Percentiles rank a stretch among this genome's conserved stretches.
phyloP scores from a whole-genome alignment of 1,139 yeast species.

The Suhomyces wounanorum region DNA sequence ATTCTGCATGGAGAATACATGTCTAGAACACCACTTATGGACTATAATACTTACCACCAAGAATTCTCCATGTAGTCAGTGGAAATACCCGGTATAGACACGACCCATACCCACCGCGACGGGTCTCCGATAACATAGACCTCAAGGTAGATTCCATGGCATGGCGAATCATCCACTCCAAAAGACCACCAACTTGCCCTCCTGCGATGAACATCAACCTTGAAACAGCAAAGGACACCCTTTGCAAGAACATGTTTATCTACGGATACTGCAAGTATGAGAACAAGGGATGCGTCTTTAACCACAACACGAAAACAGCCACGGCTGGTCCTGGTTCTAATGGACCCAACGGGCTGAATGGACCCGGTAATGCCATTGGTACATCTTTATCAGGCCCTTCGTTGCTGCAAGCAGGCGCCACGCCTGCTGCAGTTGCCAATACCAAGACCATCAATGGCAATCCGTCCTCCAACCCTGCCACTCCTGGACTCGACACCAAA shows the following conservation, averaged over 20 bases:
- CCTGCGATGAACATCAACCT: conserved; percentile 43
- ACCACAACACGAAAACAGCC: conserved; percentile 49
- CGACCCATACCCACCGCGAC: background rate
- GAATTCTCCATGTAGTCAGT: too few relatives aligned
- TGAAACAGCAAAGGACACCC: conserved; percentile 70
- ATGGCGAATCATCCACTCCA: conserved; percentile 1
- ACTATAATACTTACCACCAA: too few relatives aligned
- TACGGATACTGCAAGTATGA: conserved; percentile 91
- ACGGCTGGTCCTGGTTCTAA: conserved; percentile 10
- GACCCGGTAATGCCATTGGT: background rate
- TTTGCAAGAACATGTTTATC: conserved; percentile 80
- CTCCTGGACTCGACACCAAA: conserved; percentile 22
- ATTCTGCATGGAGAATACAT: too few relatives aligned
- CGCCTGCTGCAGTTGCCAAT: background rate
- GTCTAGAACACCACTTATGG: too few relatives aligned
- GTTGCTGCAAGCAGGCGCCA: background rate
- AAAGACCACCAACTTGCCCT: background rate
- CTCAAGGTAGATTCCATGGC: background rate
- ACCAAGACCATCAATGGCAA: background rate
- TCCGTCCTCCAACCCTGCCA: background rate
- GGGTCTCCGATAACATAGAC: background rate
- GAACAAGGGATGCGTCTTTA: conserved; percentile 85
- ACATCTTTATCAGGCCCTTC: background rate
- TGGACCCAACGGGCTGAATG: background rate
- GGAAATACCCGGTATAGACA: background rate